Base-by-base conservation (phyloP, 805 yeast species). In the Zygoascus biomembranicola region DNA sequence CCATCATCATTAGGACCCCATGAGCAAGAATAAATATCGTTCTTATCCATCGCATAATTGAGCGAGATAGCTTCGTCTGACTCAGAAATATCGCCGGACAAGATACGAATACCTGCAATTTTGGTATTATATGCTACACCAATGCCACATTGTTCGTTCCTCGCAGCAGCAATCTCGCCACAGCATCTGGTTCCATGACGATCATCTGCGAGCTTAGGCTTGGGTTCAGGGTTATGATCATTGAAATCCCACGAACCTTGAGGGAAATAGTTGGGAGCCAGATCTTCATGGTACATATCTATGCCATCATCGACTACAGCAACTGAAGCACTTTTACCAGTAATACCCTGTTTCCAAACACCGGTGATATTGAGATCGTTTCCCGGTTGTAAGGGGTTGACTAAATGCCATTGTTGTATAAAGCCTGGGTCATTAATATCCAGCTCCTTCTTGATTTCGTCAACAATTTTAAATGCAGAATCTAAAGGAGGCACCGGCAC, bases 1-100 rank as follows among this genome's bases (percentile, higher is more conserved):
- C 99, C 99, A 66, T 92, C 87, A 68, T 94, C 99, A 2, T 89
- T 79, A 1, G 99, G 99, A 8, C 99, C 99, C 99, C 99, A 94
- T 2, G 97, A 89, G 69, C 99, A 94, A 2, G 96, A 87, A 67
- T 90, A 94, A 42, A 94, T 94, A 67, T 94, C 96, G 68, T 94
- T 94, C 28, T 80, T 78, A 57, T 88, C 90, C 58, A 86, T 72
- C 0, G 82, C 90, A 68, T 87, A 85, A 39, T 87, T 76, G 75
- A 94, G 73, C 1, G 98, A 86, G 1, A 86, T 80, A 0, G 98
- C 98, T 69, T 94, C 99, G 58, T 90, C 96, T 55, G 84, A 96
- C 2, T 87, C 73, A 2, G 92, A 81, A 49, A 94, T 79, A 47
- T 78, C 74, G 1, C 89, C 95, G 1, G 95, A 85, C 47, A 94